phyloP scores from a whole-genome alignment of 176 grass and related monocot genomes.

The Oryza glumipatula region DNA sequence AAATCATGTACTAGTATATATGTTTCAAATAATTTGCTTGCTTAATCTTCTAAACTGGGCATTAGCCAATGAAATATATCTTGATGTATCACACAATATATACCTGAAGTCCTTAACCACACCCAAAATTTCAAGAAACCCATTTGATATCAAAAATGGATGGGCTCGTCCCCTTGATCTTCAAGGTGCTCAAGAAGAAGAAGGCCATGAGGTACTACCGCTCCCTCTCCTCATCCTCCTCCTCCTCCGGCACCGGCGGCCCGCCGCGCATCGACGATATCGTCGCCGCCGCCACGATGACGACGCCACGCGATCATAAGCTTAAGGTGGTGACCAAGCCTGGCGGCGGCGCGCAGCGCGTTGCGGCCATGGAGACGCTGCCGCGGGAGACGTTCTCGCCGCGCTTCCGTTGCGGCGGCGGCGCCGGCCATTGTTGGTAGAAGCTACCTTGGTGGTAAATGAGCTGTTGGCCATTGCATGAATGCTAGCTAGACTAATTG shows the following conservation, averaged over 20 bases:
- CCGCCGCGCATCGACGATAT: not conserved
- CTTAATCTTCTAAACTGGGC: not conserved
- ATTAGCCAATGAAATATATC: not conserved
- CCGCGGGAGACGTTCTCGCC: slow-evolving; percentile 35
- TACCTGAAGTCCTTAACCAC: not conserved
- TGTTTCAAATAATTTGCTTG: not conserved
- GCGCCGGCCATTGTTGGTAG: not conserved
- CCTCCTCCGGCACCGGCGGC: not conserved
- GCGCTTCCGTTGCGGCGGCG: not conserved
- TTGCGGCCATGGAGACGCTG: slow-evolving; percentile 22
- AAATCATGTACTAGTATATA: too few species aligned
- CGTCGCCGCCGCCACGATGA: not conserved
- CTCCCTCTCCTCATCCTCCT: slow-evolving; percentile 56
- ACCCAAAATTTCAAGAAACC: not conserved
- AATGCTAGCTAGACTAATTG: too few species aligned
- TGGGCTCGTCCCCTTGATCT: slow-evolving; percentile 53
- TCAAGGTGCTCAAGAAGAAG: slow-evolving; percentile 66
- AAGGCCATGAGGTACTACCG: slow-evolving; percentile 49
- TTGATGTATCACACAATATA: not conserved
- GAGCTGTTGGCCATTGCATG: not conserved
- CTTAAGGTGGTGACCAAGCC: not conserved
- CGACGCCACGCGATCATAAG: slow-evolving; percentile 6
- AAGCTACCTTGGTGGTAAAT: slow-evolving; percentile 5
- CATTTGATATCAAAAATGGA: slow-evolving; percentile 41
- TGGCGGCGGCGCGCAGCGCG: not conserved